Percentiles rank a stretch among this genome's conserved stretches.
phyloP scores from a whole-genome alignment of 2,329 filamentous ascomycete species.

The Ophiostoma tasmaniense region DNA sequence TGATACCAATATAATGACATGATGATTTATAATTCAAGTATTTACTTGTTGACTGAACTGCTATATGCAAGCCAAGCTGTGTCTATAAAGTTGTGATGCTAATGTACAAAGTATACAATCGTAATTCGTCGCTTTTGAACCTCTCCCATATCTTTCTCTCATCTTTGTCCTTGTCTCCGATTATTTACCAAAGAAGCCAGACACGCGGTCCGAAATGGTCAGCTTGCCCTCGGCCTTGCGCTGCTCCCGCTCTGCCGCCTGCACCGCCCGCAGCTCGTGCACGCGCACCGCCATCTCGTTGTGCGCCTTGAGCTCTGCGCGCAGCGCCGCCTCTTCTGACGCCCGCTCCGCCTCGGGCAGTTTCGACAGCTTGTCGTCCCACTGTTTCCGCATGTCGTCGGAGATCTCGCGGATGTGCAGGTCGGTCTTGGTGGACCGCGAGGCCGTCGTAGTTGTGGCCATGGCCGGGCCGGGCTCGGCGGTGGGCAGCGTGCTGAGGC shows the following conservation, averaged over 20 bases:
- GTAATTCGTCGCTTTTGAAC: not conserved
- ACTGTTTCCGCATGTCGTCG: constrained; percentile 41
- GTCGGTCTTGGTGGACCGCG: not conserved
- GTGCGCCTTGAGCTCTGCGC: constrained; percentile 54
- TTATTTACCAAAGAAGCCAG: constrained; percentile 25
- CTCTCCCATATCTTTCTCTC: not conserved
- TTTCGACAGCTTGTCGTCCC: constrained; percentile 49
- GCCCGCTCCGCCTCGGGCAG: constrained; percentile 49
- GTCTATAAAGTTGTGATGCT: constrained; percentile 8
- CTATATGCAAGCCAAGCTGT: not conserved
- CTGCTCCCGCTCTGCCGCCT: constrained; percentile 45
- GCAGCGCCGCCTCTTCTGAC: constrained; percentile 55
- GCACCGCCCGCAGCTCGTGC: constrained; percentile 45
- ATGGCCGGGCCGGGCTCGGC: constrained; percentile 8
- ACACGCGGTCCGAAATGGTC: constrained; percentile 35
- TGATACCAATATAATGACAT: not conserved
- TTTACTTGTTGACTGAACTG: not conserved
- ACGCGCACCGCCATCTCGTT: constrained; percentile 50
- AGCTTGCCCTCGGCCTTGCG: constrained; percentile 49
- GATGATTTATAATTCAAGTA: not conserved
- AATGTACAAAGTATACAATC: constrained; percentile 12
- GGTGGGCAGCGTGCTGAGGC: constrained; percentile 22
- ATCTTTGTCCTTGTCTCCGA: not conserved
- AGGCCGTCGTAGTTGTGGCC: not conserved
- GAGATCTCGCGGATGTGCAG: constrained; percentile 27